A percentile compares a stretch with the other conserved stretches of the same genome.
Conservation (phyloP, 108 stramenopile genomes). For the Chaetoceros muelleri region DNA sequence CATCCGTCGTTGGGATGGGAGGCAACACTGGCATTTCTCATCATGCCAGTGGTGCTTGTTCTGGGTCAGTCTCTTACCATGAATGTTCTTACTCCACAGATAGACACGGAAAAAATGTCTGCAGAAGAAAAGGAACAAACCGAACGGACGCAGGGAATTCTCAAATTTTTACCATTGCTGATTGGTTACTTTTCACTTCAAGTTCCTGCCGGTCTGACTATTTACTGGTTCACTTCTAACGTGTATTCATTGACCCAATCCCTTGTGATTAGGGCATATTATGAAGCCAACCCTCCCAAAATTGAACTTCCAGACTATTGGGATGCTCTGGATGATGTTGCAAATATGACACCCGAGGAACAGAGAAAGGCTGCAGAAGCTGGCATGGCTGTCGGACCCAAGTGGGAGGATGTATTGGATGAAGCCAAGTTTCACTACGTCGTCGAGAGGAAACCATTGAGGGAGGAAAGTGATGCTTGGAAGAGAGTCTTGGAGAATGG, state of each 20-base stretch:
- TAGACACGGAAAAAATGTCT: constrained; percentile 44
- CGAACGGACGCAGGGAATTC: constrained; percentile 48
- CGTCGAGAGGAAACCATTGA: constrained; percentile 54
- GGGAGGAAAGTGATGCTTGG: constrained; percentile 48
- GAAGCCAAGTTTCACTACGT: constrained; percentile 65
- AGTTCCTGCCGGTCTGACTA: constrained; percentile 92
- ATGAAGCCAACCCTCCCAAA: constrained; percentile 69
- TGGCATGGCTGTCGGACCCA: constrained; percentile 61
- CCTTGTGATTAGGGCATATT: constrained; percentile 58
- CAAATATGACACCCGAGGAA: constrained; percentile 68
- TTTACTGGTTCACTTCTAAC: constrained; percentile 95
- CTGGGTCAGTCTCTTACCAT: constrained; percentile 81
- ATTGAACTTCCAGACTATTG: constrained; percentile 83
- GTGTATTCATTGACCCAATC: constrained; percentile 76
- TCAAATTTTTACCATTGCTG: constrained; percentile 90
- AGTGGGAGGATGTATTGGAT: constrained; percentile 51
- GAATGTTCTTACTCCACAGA: constrained; percentile 64
- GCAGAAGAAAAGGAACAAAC: constrained; percentile 54
- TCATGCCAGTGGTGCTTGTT: constrained; percentile 87
- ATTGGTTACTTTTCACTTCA: constrained; percentile 91
- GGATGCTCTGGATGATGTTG: constrained; percentile 55
- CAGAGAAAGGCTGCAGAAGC: constrained; percentile 65
- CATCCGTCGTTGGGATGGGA: constrained; percentile 85
- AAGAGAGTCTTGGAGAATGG: constrained; percentile 12
- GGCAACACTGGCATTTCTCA: constrained; percentile 77